These are phyloP conservation scores for Saksenaea oblongispora DNA, from an alignment of 371 early-diverging fungal species.

Conservation along the genomic window DNA sequence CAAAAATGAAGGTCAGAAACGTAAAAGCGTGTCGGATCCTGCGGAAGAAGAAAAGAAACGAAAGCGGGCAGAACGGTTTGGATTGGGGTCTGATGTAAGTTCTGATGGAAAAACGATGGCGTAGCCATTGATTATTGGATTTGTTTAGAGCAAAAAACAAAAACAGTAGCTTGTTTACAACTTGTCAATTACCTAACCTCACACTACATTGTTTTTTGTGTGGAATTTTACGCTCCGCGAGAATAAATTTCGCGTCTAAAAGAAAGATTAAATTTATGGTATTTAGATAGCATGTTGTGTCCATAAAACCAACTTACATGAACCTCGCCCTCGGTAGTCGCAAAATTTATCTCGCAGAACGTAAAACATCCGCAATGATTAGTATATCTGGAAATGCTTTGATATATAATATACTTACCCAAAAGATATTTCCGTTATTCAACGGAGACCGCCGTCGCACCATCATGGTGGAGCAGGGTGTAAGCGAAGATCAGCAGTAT, in stretches of 20 bases:
- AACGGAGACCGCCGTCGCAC: background rate
- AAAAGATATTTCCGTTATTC: background rate
- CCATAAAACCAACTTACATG: no score
- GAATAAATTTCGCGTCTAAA: no score
- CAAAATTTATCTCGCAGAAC: no score
- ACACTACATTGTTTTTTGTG: no score
- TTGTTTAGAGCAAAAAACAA: background rate
- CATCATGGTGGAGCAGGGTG: background rate
- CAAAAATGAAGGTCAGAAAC: slow-evolving; percentile 12
- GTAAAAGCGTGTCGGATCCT: slow-evolving; percentile 33
- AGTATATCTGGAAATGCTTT: no score
- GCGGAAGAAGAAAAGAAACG: slow-evolving; percentile 69
- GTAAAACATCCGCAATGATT: no score
- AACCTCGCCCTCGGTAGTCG: no score
- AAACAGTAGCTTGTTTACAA: background rate
- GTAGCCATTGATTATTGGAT: background rate
- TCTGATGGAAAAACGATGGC: background rate
- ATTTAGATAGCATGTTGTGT: no score
- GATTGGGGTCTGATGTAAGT: slow-evolving; percentile 25
- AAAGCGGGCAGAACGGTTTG: slow-evolving; percentile 66
- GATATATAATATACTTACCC: background rate
- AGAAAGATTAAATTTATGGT: no score
- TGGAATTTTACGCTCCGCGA: no score
- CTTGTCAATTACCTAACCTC: background rate
- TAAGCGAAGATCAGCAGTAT: background rate